Base-by-base conservation (phyloP, 495 filamentous ascomycete genomes). In the Terfezia claveryi region DNA sequence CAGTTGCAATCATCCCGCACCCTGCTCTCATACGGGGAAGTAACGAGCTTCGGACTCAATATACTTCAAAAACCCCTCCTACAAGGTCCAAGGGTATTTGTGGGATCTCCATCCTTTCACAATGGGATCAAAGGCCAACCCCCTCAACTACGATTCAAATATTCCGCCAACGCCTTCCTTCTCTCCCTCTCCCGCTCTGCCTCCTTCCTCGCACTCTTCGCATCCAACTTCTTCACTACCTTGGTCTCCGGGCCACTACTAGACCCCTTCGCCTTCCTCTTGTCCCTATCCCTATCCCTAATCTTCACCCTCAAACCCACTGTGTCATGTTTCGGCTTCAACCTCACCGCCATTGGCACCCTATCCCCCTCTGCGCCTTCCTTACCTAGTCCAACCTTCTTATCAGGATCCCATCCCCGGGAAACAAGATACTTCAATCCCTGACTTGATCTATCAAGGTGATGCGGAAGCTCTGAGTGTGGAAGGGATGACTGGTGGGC, bases 351-450 rank as follows among this genome's bases (percentile, higher is more conserved):
- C 57, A 95, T 67, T 0, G 88, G 89, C 58, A 76, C 79, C 51
- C 77, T 70, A 36, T 84, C 81, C 3, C 88, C 89, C 63, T 88
- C 77, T 62, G 58, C 56, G 1, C 82, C 80, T 0, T 65, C 58
- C 17, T 73, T 73, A 0, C 88, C 88, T 0, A 96, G 73, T 0
- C 88, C 88, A 7, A 69, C 61, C 23, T 85, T 69, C 38, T 77
- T 73, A 68, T 96, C 87, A 0, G 84, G 87, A 65, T 94, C 84
- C 83, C 85, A 96, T 38, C 89, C 88, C 58, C 86, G 80, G 1
- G 78, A 32, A 36, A 80, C 73, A 3, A 96, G 77, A 52, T 84
- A 80, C 54, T 75, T 73, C 8, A 96, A 72, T 0, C 88, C 88
- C 66, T 78, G 77, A 38, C 83, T 75, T 2, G 72, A 74, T n/a